Evolutionary conservation across 345 rosid species (phyloP), one percentile per base, ranked within the genome.

Genomic region (Xanthoceras sorbifolium): DNA sequence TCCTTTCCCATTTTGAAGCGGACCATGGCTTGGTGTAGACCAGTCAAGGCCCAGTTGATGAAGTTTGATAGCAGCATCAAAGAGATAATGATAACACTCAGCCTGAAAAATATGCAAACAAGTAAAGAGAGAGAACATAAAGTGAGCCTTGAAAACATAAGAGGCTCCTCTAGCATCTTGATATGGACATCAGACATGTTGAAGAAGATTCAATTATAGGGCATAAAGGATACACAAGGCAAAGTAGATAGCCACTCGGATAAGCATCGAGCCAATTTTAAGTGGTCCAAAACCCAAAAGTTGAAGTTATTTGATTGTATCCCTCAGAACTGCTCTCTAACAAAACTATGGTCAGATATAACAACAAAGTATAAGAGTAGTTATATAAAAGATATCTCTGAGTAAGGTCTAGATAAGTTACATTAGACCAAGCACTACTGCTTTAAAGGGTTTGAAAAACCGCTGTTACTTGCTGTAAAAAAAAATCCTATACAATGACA

Each of bases 31-130:
- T 46, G 97, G 95, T 12, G 92, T 86, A 72, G 95, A 80, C 86
- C 91, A 85, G 79, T 92, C 94, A 36, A 91, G 75, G 68, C 97
- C 96, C 72, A 90, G 62, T 75, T 92, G 97, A 84, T 89, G 86
- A 82, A 94, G 97, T 86, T 91, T 94, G 77, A 94, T 89, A 14
- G 97, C 97, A 84, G 97, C 97, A 84, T 97, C 98, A 64, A 92
- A 94, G 67, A 94, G 88, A 77, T 94, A 90, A 78, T 92, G 97
- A 81, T 94, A 94, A 84, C 96, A 90, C 80, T 97, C 98, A 61
- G 97, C 93, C 99, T 91, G 94, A 67, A 85, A 72, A 12, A 60
- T 44, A 54, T 63, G 40, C 32, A 57, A 62, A 28, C 78, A 67
- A 64, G 68, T 80, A 22, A 31, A 66, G 61, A 44, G 9, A 63